A percentile compares a stretch with the other conserved stretches of the same genome.
phyloP scores from a whole-genome alignment of 768 basidiomycete species.

The Phallus indusiatus region DNA sequence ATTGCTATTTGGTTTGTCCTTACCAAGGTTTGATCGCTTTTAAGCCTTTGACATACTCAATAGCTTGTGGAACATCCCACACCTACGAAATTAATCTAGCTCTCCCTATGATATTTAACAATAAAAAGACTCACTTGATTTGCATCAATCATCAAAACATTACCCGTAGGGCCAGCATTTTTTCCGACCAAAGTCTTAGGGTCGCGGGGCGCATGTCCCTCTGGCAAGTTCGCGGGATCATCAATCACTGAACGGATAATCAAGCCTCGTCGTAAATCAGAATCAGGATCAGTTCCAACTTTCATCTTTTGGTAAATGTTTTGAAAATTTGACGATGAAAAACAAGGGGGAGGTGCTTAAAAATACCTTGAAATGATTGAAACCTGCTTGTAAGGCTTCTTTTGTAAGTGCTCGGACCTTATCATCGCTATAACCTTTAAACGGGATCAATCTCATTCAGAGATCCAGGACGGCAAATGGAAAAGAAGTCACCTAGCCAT shows the following conservation, averaged over 20 bases:
- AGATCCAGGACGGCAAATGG: not conserved
- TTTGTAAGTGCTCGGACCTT: conserved; percentile 81
- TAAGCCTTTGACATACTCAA: conserved; percentile 80
- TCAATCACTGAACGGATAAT: conserved; percentile 95
- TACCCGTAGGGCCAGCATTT: conserved; percentile 90
- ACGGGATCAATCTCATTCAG: not conserved
- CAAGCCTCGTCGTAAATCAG: conserved; percentile 79
- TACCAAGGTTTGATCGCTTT: conserved; percentile 82
- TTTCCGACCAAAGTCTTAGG: conserved; percentile 67
- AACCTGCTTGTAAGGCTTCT: conserved; percentile 77
- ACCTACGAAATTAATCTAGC: conserved; percentile 25
- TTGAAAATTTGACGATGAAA: not conserved
- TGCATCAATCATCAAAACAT: conserved; percentile 94
- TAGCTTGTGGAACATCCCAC: conserved; percentile 89
- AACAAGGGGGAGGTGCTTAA: not conserved
- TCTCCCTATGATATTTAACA: conserved; percentile 9
- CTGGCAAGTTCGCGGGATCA: conserved; percentile 73
- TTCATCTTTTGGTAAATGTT: conserved; percentile 49
- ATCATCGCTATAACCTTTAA: conserved; percentile 80
- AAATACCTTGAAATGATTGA: conserved; percentile 86
- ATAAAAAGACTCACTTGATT: conserved; percentile 56
- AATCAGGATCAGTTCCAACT: conserved; percentile 75
- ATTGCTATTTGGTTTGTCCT: conserved; percentile 8
- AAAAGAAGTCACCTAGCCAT: conserved; percentile 56
- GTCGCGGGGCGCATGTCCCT: conserved; percentile 46